Evolutionary conservation across 225 moss, liverwort and hornwort species (phyloP).

Genomic region (Straminergon stramineum): DNA sequence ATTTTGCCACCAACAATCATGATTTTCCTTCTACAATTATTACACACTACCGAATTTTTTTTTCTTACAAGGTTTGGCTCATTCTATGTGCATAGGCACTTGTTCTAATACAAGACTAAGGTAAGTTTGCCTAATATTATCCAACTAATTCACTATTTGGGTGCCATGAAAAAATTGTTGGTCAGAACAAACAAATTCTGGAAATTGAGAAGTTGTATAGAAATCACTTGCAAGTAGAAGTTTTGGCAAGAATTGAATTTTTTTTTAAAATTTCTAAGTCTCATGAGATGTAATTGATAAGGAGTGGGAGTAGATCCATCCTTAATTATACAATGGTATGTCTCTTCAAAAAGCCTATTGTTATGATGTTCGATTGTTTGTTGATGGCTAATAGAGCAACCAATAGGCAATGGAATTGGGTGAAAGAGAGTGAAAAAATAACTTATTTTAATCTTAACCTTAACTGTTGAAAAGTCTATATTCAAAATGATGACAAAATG

Average conservation of each 20-base stretch:
- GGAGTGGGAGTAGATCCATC: background rate
- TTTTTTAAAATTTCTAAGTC: background rate
- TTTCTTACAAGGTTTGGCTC: background rate
- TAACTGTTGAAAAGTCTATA: background rate
- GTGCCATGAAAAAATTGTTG: background rate
- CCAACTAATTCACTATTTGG: accelerated
- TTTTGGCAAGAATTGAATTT: background rate
- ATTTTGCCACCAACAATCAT: accelerated
- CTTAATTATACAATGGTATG: too few species aligned
- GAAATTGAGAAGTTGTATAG: background rate
- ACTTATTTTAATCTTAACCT: background rate
- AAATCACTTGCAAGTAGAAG: background rate
- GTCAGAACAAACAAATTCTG: accelerated
- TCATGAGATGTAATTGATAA: background rate
- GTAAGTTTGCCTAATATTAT: background rate
- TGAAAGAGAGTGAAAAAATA: background rate
- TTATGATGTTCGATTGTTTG: background rate
- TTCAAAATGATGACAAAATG: background rate
- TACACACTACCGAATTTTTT: background rate
- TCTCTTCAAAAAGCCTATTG: background rate
- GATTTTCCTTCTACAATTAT: background rate
- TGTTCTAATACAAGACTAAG: accelerated
- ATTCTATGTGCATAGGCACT: accelerated
- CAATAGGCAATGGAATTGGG: background rate
- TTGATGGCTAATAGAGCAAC: background rate